Evolutionary conservation across 2,329 filamentous ascomycete species (phyloP).

Genomic region (Fusarium tjaetaba): DNA sequence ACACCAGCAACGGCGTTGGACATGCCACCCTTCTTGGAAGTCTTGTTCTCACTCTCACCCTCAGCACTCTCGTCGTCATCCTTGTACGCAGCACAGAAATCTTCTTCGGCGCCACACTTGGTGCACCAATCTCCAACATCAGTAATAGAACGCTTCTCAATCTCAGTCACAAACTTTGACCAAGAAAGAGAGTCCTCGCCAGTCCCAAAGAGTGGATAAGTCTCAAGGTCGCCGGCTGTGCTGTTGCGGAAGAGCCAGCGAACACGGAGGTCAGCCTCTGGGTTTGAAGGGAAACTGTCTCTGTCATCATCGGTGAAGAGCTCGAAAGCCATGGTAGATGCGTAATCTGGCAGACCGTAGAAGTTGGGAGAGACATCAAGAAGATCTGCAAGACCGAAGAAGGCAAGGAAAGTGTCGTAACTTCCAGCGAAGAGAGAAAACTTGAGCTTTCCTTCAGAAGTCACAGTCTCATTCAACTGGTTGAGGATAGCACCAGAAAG

Average conservation of each 20-base stretch:
- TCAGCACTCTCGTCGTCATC: constrained; percentile 18
- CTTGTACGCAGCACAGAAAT: constrained; percentile 48
- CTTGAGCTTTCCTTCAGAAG: constrained; percentile 45
- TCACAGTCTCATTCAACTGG: constrained; percentile 47
- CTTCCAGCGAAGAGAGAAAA: constrained; percentile 49
- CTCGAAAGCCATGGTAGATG: constrained; percentile 51
- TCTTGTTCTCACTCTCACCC: background rate
- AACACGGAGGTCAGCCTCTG: constrained; percentile 43
- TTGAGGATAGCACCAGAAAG: constrained; percentile 45
- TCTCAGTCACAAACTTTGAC: constrained; percentile 43
- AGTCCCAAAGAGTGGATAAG: constrained; percentile 46
- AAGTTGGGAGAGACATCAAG: constrained; percentile 44
- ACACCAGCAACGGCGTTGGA: constrained; percentile 49
- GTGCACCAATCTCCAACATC: constrained; percentile 47
- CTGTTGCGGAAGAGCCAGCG: constrained; percentile 51
- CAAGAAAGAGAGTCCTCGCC: constrained; percentile 44
- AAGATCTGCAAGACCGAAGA: constrained; percentile 47
- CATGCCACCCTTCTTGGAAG: constrained; percentile 35
- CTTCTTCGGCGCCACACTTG: constrained; percentile 40
- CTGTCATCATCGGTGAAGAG: constrained; percentile 41
- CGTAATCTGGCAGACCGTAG: constrained; percentile 48
- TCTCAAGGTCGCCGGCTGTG: constrained; percentile 42
- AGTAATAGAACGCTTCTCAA: constrained; percentile 43
- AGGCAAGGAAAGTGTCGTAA: constrained; percentile 51
- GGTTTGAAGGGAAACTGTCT: constrained; percentile 41